Evolutionary conservation across 768 basidiomycete genomes (phyloP).

Genomic region (Suillus americanus): DNA sequence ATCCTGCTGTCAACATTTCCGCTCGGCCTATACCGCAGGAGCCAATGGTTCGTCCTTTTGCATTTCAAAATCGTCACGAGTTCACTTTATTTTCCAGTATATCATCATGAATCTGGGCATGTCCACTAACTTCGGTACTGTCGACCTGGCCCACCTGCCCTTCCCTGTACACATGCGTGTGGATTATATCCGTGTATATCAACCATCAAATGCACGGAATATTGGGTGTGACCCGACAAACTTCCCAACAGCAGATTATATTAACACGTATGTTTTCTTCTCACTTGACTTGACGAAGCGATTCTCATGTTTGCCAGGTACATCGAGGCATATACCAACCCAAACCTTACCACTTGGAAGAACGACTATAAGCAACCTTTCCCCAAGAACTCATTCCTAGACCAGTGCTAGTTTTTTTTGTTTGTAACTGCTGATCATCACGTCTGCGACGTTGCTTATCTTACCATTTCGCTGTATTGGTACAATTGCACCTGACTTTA

Average conservation of each 20-base stretch:
- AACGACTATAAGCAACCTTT: constrained; percentile 44
- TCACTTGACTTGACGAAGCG: background rate
- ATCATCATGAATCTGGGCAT: constrained; percentile 61
- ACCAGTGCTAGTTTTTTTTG: constrained; percentile 33
- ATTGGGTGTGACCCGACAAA: constrained; percentile 70
- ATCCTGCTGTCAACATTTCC: constrained; percentile 58
- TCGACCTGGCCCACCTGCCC: constrained; percentile 51
- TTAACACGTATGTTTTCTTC: constrained; percentile 46
- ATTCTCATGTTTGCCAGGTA: constrained; percentile 40
- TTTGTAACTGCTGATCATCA: background rate
- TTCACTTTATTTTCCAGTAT: constrained; percentile 34
- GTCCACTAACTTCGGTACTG: constrained; percentile 55
- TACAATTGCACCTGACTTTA: constrained; percentile 2
- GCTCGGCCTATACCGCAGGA: constrained; percentile 74
- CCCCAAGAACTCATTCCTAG: constrained; percentile 52
- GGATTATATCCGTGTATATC: constrained; percentile 73
- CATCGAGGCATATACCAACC: constrained; percentile 68
- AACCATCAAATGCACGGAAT: constrained; percentile 57
- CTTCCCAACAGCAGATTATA: constrained; percentile 74
- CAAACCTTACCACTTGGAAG: constrained; percentile 44
- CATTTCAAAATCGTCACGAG: background rate
- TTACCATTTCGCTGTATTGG: constrained; percentile 1
- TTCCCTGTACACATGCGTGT: constrained; percentile 51
- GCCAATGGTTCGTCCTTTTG: constrained; percentile 65
- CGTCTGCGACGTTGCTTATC: background rate